Base-by-base conservation (phyloP, 257 asterid genomes). In the Parsonsia alboflavescens region DNA sequence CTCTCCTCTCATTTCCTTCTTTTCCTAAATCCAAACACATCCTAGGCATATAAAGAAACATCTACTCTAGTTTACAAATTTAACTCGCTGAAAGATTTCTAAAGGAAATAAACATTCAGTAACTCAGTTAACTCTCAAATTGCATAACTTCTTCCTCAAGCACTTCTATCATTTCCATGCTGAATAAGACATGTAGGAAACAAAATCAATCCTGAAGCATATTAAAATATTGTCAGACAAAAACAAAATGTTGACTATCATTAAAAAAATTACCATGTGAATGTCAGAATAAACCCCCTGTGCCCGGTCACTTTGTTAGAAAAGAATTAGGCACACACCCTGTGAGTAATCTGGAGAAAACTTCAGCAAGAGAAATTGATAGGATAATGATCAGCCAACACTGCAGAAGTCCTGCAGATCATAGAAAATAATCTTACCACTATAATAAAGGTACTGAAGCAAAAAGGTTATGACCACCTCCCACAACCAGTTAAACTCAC, bases 301-400 rank as follows among this genome's bases (percentile, higher is more conserved):
- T 19, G 16, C 50, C 74, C 63, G 4, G 74, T 11, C 58, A 28
- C 58, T 33, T 9, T 28, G 16, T 68, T n/a, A 19, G 19, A 17
- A 16, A 33, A 30, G 15, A 50, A 70, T 26, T 30, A 70, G 5
- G 13, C 58, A 13, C 58, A 13, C 13, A 15, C 28, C 24, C 46
- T 48, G 74, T 48, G 21, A 28, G 21, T 70, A 48, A 30, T 50
- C 63, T 12, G 63, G 17, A 52, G 8, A 68, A 44, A 45, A 17
- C 74, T 39, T 50, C 63, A 70, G 74, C 63, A 19, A 24, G 26
- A 50, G 44, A 50, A 70, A 26, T 21, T 70, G 72, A 22, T 22
- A 45, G n/a, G 9, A 15, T 0, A 39, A 65, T 21, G 67, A 61
- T 64, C 70, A 50, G 15, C 45, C 63, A 48, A 54, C 63, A 70